Base-by-base conservation (phyloP, 2,329 filamentous ascomycete genomes). In the Aspergillus carbonarius region DNA sequence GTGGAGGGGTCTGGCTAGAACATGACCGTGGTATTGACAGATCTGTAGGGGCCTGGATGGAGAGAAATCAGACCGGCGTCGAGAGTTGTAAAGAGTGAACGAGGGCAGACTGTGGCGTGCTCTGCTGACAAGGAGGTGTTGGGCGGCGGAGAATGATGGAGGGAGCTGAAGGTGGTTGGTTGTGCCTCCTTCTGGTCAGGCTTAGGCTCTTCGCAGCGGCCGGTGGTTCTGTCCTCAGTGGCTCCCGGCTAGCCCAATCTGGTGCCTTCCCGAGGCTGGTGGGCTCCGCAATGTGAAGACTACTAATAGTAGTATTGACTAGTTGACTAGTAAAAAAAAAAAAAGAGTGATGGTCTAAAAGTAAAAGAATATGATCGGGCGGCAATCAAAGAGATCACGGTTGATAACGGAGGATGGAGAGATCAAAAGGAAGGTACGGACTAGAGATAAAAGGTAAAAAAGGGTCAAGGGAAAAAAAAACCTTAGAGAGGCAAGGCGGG, bases 91-190 rank as follows among this genome's bases (percentile, higher is more conserved):
- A 25, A 37, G 50, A 51, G 52, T 48, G 51, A 54, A 35, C 39
- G 48, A 54, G 44, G 37, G 47, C 40, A 60, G 48, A 46, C 51
- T 49, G 64, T 62, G 64, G 64, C 63, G 64, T 62, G 64, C 52
- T 66, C 66, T 68, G 69, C 68, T 71, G 69, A 71, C 68, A 67
- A 70, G 69, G 68, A 67, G 61, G 64, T 66, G 65, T 64, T 69
- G 67, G 65, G 68, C 58, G 65, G 65, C 59, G 60, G 60, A 60
- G 63, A 46, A 61, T 44, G 30, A 60, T 60, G 54, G 61, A 65
- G 60, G 63, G 49, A 40, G 49, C 23, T 39, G 60, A 63, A 60
- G 64, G 61, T 61, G 64, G 64, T 66, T 63, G 64, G 63, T 62
- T 53, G 57, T 58, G 40, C 55, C 55, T 60, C 44, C 53, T 51